phyloP scores from a whole-genome alignment of 2,329 filamentous ascomycete species.

The Exophiala alcalophila region DNA sequence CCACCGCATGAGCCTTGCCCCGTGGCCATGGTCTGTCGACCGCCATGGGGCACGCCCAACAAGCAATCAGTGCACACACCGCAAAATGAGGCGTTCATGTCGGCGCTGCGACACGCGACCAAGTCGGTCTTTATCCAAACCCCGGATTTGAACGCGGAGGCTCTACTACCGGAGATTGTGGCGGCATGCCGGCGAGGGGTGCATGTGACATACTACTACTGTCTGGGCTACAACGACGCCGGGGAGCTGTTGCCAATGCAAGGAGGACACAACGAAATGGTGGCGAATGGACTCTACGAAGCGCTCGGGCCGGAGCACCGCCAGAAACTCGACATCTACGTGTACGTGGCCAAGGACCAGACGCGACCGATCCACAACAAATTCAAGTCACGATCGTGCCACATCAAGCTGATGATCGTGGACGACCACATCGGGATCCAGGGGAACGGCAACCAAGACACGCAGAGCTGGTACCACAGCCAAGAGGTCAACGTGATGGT shows the following conservation, averaged over 20 bases:
- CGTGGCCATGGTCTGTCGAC: slow-evolving; percentile 68
- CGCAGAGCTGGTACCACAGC: slow-evolving; percentile 74
- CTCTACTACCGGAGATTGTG: slow-evolving; percentile 61
- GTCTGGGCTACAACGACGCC: slow-evolving; percentile 74
- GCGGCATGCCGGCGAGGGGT: slow-evolving; percentile 66
- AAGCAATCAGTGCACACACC: slow-evolving; percentile 62
- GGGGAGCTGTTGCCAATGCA: slow-evolving; percentile 74
- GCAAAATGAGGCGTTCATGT: slow-evolving; percentile 73
- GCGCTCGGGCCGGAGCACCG: slow-evolving; percentile 54
- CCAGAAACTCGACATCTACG: slow-evolving; percentile 58
- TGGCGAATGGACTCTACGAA: slow-evolving; percentile 58
- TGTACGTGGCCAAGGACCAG: slow-evolving; percentile 74
- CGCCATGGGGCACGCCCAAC: slow-evolving; percentile 63
- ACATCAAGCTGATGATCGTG: slow-evolving; percentile 74
- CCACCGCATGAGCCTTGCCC: slow-evolving; percentile 57
- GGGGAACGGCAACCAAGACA: slow-evolving; percentile 75
- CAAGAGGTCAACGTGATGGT: slow-evolving; percentile 77
- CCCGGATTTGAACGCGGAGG: slow-evolving; percentile 71
- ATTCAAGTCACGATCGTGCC: slow-evolving; percentile 65
- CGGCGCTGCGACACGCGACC: slow-evolving; percentile 63
- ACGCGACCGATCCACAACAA: slow-evolving; percentile 63
- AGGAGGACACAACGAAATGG: slow-evolving; percentile 72
- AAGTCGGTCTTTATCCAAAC: slow-evolving; percentile 72
- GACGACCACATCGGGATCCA: slow-evolving; percentile 67
- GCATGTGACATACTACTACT: slow-evolving; percentile 67